phyloP scores from a whole-genome alignment of 768 basidiomycete species.

The Pleurotus giganteus region DNA sequence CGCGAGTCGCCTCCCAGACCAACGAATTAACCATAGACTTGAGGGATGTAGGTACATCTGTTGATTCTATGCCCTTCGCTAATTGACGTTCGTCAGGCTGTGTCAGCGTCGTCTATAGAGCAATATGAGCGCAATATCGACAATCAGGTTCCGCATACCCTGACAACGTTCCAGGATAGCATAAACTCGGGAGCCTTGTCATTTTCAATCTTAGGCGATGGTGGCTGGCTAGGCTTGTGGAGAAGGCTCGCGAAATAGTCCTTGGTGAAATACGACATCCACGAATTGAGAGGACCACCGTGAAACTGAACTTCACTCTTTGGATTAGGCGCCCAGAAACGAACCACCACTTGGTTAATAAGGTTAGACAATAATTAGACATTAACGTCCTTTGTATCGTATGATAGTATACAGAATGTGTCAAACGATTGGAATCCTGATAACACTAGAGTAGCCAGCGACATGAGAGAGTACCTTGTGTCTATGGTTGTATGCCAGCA shows the following conservation, averaged over 20 bases:
- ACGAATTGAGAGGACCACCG: background rate
- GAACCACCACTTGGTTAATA: background rate
- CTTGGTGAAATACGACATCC: constrained; percentile 38
- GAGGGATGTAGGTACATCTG: constrained; percentile 75
- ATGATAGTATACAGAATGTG: constrained; percentile 11
- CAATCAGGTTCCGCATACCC: constrained; percentile 40
- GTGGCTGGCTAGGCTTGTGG: constrained; percentile 38
- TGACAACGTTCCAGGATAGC: constrained; percentile 71
- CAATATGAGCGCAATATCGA: background rate
- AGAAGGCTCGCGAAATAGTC: constrained; percentile 88
- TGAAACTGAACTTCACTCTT: background rate
- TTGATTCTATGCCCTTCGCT: constrained; percentile 74
- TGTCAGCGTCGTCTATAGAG: constrained; percentile 69
- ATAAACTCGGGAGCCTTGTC: constrained; percentile 76
- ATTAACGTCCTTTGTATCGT: constrained; percentile 4
- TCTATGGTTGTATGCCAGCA: constrained; percentile 13
- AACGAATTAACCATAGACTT: constrained; percentile 82
- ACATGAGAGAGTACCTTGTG: constrained; percentile 5
- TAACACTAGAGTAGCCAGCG: constrained; percentile 7
- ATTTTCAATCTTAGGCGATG: constrained; percentile 44
- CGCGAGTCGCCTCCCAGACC: constrained; percentile 79
- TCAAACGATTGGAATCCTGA: constrained; percentile 10
- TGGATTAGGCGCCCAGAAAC: background rate
- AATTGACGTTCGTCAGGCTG: constrained; percentile 90
- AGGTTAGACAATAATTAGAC: constrained; percentile 7